Evolutionary conservation across 2,329 filamentous ascomycete species (phyloP).

Genomic region (Neospermospora avenae): DNA sequence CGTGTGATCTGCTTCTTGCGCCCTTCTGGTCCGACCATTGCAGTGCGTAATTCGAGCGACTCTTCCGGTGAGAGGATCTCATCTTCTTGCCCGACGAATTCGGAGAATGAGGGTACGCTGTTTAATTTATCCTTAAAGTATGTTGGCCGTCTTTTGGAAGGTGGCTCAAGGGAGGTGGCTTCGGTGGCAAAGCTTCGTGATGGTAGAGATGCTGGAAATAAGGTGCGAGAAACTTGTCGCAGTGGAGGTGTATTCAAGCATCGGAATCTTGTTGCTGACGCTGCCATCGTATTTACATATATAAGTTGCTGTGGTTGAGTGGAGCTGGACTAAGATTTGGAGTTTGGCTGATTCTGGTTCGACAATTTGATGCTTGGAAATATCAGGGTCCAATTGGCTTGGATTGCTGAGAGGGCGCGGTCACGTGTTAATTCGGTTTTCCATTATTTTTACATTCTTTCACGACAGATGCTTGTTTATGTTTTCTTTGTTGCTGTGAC

Average conservation of each 20-base stretch:
- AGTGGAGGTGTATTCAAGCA: conserved; percentile 32
- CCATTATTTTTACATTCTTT: not conserved
- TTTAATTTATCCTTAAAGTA: conserved; percentile 38
- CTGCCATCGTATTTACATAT: conserved; percentile 25
- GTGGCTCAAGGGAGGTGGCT: conserved; percentile 21
- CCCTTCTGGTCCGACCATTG: conserved; percentile 60
- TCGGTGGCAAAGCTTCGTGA: conserved; percentile 32
- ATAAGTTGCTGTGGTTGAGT: not conserved
- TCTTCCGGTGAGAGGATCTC: conserved; percentile 47
- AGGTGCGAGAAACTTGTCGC: conserved; percentile 22
- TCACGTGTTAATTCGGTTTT: not conserved
- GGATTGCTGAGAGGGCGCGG: conserved; percentile 1
- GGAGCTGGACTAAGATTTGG: not conserved
- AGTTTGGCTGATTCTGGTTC: not conserved
- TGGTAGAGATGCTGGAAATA: conserved; percentile 16
- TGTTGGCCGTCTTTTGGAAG: conserved; percentile 32
- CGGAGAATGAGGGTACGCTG: conserved; percentile 52
- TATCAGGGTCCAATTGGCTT: not conserved
- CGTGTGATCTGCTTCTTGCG: conserved; percentile 66
- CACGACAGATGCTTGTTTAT: no score
- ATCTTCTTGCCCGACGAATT: conserved; percentile 49
- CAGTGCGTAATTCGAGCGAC: conserved; percentile 58
- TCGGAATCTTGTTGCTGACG: conserved; percentile 28
- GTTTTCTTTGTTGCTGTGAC: no score
- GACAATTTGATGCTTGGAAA: not conserved